A percentile compares a stretch with the other conserved stretches of the same genome.
Conservation (phyloP, 257 asterid genomes). For the Primulina huaijiensis region DNA sequence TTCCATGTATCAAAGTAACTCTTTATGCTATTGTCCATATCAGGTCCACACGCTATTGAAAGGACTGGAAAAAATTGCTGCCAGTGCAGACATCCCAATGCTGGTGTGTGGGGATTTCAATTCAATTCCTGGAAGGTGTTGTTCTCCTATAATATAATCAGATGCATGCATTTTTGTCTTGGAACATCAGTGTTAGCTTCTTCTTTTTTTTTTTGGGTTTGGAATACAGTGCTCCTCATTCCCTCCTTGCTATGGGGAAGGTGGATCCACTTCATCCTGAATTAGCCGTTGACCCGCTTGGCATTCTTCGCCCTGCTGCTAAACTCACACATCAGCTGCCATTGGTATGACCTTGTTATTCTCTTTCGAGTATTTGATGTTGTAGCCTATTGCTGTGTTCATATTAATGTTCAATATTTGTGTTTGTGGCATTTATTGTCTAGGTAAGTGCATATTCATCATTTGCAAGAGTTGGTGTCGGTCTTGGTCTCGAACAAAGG, state of each 20-base stretch:
- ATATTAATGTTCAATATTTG: background rate
- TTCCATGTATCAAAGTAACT: constrained; percentile 22
- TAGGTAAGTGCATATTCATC: constrained; percentile 99
- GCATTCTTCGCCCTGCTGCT: constrained; percentile 68
- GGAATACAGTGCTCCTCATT: constrained; percentile 83
- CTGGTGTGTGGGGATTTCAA: constrained; percentile 95
- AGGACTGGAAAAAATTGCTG: constrained; percentile 95
- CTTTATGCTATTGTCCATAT: constrained; percentile 23
- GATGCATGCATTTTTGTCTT: background rate
- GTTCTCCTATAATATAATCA: constrained; percentile 6
- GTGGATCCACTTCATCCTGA: constrained; percentile 90
- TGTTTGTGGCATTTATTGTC: constrained; percentile 22
- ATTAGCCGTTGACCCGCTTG: constrained; percentile 76
- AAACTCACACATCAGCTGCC: constrained; percentile 85
- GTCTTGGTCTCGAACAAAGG: constrained; percentile 75
- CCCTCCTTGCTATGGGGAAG: constrained; percentile 96
- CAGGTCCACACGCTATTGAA: constrained; percentile 90
- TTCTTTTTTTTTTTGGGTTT: constrained; percentile 1
- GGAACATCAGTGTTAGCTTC: constrained; percentile 1
- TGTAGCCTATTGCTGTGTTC: background rate
- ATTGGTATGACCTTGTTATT: constrained; percentile 48
- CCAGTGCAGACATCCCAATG: constrained; percentile 94
- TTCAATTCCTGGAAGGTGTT: constrained; percentile 89
- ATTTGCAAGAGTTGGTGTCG: constrained; percentile 71
- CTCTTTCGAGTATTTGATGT: background rate